phyloP scores from a whole-genome alignment of 2,329 filamentous ascomycete species.

The Fusarium sp. region DNA sequence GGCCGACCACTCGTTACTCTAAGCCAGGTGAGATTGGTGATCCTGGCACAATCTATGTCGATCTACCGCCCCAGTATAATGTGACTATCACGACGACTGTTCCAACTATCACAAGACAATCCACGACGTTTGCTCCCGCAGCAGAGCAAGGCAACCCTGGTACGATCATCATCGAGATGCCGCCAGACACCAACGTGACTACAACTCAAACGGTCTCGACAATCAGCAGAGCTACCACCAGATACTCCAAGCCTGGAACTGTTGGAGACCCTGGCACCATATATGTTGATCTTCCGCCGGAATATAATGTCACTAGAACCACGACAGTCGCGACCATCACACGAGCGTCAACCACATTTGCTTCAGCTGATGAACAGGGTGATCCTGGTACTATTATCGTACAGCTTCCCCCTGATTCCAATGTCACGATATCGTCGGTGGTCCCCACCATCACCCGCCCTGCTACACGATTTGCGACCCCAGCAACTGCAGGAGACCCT shows the following conservation, averaged over 20 bases:
- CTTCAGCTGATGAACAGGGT: slow-evolving; percentile 8
- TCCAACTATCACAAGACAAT: slow-evolving; percentile 7
- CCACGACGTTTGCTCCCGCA: slow-evolving; percentile 10
- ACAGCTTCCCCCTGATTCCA: slow-evolving; percentile 13
- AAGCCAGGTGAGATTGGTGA: slow-evolving; percentile 9
- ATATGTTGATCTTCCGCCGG: slow-evolving; percentile 15
- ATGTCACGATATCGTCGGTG: slow-evolving; percentile 8
- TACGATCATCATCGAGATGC: slow-evolving; percentile 14
- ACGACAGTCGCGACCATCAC: slow-evolving; percentile 15
- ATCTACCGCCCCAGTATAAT: slow-evolving; percentile 26
- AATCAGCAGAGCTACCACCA: slow-evolving; percentile 16
- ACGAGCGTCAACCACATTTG: slow-evolving; percentile 17
- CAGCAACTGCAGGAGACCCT: slow-evolving; percentile 9
- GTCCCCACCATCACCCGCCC: slow-evolving; percentile 21
- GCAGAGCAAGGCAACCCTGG: slow-evolving; percentile 23
- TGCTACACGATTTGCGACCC: slow-evolving; percentile 6
- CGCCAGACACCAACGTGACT: slow-evolving; percentile 13
- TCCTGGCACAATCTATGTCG: slow-evolving; percentile 22
- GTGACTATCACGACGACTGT: slow-evolving; percentile 27
- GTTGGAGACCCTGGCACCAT: slow-evolving; percentile 19
- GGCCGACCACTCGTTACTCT: slow-evolving; percentile 11
- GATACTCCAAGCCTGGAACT: slow-evolving; percentile 1
- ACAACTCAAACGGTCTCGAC: slow-evolving; percentile 20
- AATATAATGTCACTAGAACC: slow-evolving; percentile 24
- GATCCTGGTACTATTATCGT: slow-evolving; percentile 24